Conservation (phyloP, 116 monocot genomes). For the Dioscorea cayenensis region DNA sequence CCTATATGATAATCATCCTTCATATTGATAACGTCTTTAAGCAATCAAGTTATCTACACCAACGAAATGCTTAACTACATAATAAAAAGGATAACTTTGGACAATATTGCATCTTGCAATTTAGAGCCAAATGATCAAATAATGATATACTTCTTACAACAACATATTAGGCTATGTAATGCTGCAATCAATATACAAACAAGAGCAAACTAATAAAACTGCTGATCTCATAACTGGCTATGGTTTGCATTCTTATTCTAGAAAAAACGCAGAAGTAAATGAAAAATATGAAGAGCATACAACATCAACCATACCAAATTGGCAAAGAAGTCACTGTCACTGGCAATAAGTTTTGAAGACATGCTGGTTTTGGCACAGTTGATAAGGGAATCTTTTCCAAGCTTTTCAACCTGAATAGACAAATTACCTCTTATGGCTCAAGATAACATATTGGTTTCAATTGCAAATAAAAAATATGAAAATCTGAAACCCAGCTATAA, state of each 20-base stretch:
- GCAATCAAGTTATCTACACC: not conserved
- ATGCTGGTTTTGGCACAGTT: conserved; percentile 99
- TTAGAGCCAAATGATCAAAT: too few species aligned
- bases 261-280: not conserved
- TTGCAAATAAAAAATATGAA: not conserved
- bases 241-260: not conserved
- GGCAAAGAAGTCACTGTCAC: conserved; percentile 94
- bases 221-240: not conserved
- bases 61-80: not conserved
- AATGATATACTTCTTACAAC: too few species aligned
- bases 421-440: conserved; percentile 1
- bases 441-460: not conserved
- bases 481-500: not conserved
- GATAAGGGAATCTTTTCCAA: conserved; percentile 88
- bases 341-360: conserved; percentile 87
- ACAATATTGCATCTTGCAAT: not conserved
- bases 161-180: too few species aligned
- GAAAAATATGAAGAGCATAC: too few species aligned
- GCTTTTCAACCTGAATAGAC: conserved; percentile 76
- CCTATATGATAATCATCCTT: conserved; percentile 30
- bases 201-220: too few species aligned
- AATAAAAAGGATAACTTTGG: not conserved
- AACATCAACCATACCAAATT: conserved; percentile 51
- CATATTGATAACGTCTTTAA: not conserved
- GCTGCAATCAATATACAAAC: too few species aligned